phyloP scores from a whole-genome alignment of 106 monocot genomes.

The Dendrobium chrysotoxum region DNA sequence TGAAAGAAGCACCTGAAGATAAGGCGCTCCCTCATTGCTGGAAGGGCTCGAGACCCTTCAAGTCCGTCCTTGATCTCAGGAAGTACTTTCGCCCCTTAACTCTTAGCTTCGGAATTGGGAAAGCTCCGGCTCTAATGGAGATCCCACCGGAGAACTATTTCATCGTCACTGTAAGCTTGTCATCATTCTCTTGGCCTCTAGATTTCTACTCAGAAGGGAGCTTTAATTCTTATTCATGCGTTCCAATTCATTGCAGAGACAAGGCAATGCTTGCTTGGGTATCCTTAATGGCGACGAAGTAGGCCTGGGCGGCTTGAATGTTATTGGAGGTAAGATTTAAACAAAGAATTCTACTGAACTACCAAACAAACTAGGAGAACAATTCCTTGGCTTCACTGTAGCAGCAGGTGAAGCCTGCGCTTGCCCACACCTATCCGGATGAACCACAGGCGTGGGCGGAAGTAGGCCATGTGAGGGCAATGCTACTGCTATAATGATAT shows the following conservation, averaged over 20 bases:
- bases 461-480: too few relatives aligned
- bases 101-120: slow-evolving; percentile 40
- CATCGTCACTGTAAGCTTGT: slow-evolving; percentile 45
- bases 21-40: slow-evolving; percentile 65
- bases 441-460: too few relatives aligned
- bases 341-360: too few relatives aligned
- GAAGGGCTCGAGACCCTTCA: slow-evolving; percentile 69
- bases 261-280: slow-evolving; percentile 74
- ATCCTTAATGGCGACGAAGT: slow-evolving; percentile 68
- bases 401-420: too few relatives aligned
- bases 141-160: slow-evolving; percentile 51
- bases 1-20: slow-evolving; percentile 47
- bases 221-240: background rate
- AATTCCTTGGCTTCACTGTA: background rate
- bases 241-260: slow-evolving; percentile 34
- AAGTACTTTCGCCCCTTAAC: slow-evolving; percentile 45
- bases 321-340: slow-evolving; percentile 67
- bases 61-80: slow-evolving; percentile 40
- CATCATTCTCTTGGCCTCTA: background rate
- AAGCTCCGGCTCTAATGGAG: slow-evolving; percentile 23
- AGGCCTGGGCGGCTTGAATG: slow-evolving; percentile 43
- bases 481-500: too few relatives aligned
- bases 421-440: too few relatives aligned
- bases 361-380: too few relatives aligned
- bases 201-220: background rate